Evolutionary conservation across 1,284 basidiomycete species (phyloP), one percentile per base, ranked within the genome.

Genomic region (Ustilago crameri): DNA sequence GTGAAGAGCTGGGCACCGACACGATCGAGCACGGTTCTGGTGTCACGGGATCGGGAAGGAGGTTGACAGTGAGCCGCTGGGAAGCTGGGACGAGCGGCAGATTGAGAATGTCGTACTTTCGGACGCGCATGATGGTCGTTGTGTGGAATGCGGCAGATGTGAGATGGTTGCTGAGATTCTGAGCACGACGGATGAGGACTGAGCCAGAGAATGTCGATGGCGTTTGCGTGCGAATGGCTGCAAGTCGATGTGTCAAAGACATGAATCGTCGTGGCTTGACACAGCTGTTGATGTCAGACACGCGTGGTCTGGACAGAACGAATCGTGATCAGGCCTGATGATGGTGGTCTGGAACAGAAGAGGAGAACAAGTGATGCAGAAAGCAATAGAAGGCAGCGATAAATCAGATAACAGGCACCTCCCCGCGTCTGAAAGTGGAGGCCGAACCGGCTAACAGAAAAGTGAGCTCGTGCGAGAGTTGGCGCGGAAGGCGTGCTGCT

Each of bases 41-140:
- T 0, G 88, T 88, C 43, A 85, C 83, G 0, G 87, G 85, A 75
- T 93, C 91, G 3, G 91, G 87, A 0, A 88, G 90, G 49, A 93
- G 88, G 59, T 89, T 88, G 76, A 89, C 87, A 14, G 88, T 89
- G 56, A 93, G 85, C 24, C 89, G 85, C 43, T 88, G 87, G 3
- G 87, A 83, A 3, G 86, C 74, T 0, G 88, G 86, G 0, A 90
- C 88, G 3, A 92, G 86, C 17, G 91, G 91, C 26, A 93, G 86
- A 9, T 58, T 57, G 43, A 82, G 67, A 40, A 80, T 68, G 32
- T 73, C 59, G 34, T 55, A 68, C 37, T 47, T 46, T 38, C 24
- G 46, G 42, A 56, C 37, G 12, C 52, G 45, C 67, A 70, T 70
- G 30, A 37, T 61, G 56, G 49, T 1, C 15, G 24, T 43, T 0